Evolutionary conservation across 805 yeast genomes (phyloP).

Genomic region (Metschnikowia proteae): DNA sequence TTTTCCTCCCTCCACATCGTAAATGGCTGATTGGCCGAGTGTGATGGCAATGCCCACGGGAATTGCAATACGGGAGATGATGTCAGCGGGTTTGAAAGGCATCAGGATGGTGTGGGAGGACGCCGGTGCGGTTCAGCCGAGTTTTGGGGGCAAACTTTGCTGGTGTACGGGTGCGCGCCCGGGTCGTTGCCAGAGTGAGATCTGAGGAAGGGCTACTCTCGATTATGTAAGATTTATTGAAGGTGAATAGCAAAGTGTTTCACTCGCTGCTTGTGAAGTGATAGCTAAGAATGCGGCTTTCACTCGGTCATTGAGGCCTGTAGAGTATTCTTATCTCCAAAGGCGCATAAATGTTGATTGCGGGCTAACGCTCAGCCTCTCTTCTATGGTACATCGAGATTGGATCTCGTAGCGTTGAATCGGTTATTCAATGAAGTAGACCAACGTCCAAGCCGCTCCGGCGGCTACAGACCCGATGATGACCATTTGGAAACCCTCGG

Average conservation of each 20-base stretch:
- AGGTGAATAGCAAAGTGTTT: not conserved
- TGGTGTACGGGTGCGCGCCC: constrained; percentile 9
- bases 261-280: not conserved
- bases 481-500: constrained; percentile 89
- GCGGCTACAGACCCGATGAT: constrained; percentile 97
- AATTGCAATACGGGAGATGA: constrained; percentile 50
- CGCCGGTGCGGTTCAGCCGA: not conserved
- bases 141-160: constrained; percentile 3
- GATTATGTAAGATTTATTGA: not conserved
- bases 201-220: not conserved
- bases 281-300: not conserved
- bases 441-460: constrained; percentile 93
- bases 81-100: constrained; percentile 33
- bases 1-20: constrained; percentile 94
- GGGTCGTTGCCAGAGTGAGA: not conserved
- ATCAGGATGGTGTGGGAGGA: constrained; percentile 1
- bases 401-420: not conserved
- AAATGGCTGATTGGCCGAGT: constrained; percentile 77
- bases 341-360: not conserved
- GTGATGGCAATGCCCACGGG: constrained; percentile 69
- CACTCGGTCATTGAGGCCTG: not conserved
- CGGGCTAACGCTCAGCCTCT: not conserved
- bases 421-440: constrained; percentile 59
- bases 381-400: constrained; percentile 5
- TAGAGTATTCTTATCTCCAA: not conserved